phyloP scores from a whole-genome alignment of 371 early-diverging fungal species.

The Zopfochytrium polystomum region DNA sequence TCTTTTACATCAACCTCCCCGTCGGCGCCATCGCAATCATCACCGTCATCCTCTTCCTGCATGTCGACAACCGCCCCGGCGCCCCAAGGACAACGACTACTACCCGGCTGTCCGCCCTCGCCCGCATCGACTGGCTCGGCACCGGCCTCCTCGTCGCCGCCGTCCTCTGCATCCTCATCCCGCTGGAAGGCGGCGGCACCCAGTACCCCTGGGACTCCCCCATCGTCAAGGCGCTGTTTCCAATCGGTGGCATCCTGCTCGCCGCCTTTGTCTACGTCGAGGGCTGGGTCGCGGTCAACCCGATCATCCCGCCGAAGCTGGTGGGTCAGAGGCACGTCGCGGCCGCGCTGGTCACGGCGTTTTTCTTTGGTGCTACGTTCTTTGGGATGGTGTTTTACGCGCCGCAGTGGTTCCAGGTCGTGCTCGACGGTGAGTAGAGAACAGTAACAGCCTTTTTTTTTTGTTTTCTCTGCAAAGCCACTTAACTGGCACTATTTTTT shows the following conservation, averaged over 20 bases:
- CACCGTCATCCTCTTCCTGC: slow-evolving; percentile 53
- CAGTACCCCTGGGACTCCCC: slow-evolving; percentile 35
- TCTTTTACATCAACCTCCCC: too few relatives aligned
- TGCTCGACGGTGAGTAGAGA: slow-evolving; percentile 47
- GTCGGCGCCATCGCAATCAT: too few relatives aligned
- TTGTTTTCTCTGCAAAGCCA: not conserved
- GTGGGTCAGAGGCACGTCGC: slow-evolving; percentile 29
- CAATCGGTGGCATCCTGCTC: slow-evolving; percentile 25
- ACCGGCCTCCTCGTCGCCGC: too few relatives aligned
- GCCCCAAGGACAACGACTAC: slow-evolving; percentile 8
- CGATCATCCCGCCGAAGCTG: slow-evolving; percentile 38
- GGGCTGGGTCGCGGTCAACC: slow-evolving; percentile 33
- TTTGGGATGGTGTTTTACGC: slow-evolving; percentile 60
- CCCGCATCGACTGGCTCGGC: too few relatives aligned
- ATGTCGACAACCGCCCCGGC: slow-evolving; percentile 33
- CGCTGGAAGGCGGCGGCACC: slow-evolving; percentile 29
- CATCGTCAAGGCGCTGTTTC: slow-evolving; percentile 28
- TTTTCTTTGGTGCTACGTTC: too few relatives aligned
- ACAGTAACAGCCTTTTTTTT: too few relatives aligned
- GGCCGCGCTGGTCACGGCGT: slow-evolving; percentile 31
- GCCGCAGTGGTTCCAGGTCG: slow-evolving; percentile 71
- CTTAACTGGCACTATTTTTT: not conserved
- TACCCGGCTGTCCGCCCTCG: slow-evolving; percentile 14
- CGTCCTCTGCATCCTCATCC: too few relatives aligned
- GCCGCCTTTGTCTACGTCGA: slow-evolving; percentile 36